Percentiles rank a stretch among this genome's conserved stretches.
Conservation (phyloP, 108 stramenopile genomes). For the Nannochloropsis gaditana region DNA sequence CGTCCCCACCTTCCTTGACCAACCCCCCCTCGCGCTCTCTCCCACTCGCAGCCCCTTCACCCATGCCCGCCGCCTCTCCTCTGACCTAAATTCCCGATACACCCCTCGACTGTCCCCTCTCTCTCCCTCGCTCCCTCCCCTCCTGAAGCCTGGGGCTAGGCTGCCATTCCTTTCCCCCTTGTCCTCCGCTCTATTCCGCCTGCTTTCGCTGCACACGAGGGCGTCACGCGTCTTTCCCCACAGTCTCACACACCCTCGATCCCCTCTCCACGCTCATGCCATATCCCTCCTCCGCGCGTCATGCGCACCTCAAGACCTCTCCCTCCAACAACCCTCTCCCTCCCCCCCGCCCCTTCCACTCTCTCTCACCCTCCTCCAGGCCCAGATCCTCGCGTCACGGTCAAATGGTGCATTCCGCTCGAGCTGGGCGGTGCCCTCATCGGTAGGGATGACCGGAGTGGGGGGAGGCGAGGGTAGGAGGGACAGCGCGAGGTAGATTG, state of each 20-base stretch:
- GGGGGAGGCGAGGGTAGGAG: neutral
- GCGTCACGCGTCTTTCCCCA: too few relatives aligned
- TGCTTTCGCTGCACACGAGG: too few relatives aligned
- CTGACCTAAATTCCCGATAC: too few relatives aligned
- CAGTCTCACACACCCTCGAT: neutral
- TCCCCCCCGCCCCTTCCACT: too few relatives aligned
- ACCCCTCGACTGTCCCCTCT: too few relatives aligned
- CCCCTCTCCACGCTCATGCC: neutral
- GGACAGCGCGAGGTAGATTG: neutral
- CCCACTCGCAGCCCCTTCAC: neutral
- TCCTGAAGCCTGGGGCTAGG: too few relatives aligned
- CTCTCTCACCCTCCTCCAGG: neutral
- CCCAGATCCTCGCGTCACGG: neutral
- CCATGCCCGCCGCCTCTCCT: too few relatives aligned
- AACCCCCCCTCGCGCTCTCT: neutral
- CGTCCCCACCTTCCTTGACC: neutral
- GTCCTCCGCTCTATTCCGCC: too few relatives aligned
- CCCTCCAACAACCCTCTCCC: too few relatives aligned
- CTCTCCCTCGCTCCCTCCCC: too few relatives aligned
- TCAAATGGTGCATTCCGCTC: neutral
- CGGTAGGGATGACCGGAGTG: neutral
- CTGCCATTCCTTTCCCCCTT: too few relatives aligned
- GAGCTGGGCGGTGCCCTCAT: conserved; percentile 6
- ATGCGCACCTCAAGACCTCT: too few relatives aligned
- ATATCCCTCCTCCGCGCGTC: neutral